phyloP scores from a whole-genome alignment of 192 early-diverging fungal species.

The Mortierella antarctica region DNA sequence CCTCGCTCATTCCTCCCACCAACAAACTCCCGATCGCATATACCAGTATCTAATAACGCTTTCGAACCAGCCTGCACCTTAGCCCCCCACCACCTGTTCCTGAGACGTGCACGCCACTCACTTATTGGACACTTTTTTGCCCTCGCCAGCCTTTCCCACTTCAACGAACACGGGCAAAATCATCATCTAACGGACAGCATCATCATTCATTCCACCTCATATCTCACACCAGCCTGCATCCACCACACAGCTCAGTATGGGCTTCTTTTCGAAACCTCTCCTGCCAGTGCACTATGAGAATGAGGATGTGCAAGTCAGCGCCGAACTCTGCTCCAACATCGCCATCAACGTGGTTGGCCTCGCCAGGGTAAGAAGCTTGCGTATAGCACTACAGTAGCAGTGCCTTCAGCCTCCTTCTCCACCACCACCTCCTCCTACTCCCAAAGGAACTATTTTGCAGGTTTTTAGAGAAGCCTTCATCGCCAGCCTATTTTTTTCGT shows the following conservation, averaged over 20 bases:
- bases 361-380: conserved; percentile 37
- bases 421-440: background rate
- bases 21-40: no score
- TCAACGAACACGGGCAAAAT: background rate
- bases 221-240: background rate
- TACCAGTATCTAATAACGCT: no score
- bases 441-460: background rate
- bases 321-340: conserved; percentile 50
- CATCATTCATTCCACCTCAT: background rate
- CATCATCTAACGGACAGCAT: no score
- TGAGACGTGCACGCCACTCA: background rate
- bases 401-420: background rate
- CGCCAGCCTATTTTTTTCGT: background rate
- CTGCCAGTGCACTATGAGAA: conserved; percentile 46
- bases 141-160: background rate
- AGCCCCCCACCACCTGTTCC: no score
- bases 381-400: background rate
- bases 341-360: conserved; percentile 42
- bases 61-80: no score
- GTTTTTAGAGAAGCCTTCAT: background rate
- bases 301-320: conserved; percentile 52
- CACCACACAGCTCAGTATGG: conserved; percentile 15
- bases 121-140: background rate
- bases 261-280: conserved; percentile 44
- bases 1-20: no score